Base-by-base conservation (phyloP, 2,329 filamentous ascomycete genomes). In the Coleophoma crateriformis region DNA sequence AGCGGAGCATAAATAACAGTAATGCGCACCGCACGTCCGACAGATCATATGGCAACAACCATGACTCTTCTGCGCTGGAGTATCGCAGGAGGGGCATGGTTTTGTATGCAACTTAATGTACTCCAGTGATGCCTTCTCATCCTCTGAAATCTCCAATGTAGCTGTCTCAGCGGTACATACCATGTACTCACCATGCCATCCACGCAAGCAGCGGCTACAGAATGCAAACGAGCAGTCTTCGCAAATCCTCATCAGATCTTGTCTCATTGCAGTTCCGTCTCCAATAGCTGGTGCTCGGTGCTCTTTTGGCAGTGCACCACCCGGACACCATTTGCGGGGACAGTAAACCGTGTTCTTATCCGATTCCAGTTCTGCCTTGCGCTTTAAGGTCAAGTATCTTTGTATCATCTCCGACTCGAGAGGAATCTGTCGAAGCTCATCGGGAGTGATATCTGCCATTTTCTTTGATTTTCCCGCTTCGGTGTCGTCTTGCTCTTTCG, bases 1-100 rank as follows among this genome's bases (percentile, higher is more conserved):
- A n/a, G 84, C 78, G 0, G 87, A 86, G 64, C 94, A 97, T 1
- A 97, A 78, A 59, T 97, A 97, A 71, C 94, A 99, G 66, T 96
- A 97, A 67, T 97, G 92, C 2, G 89, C 87, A 46, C 85, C 77
- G 72, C 94, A 99, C 55, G 88, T 84, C 66, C 86, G 89, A 69
- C 92, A 96, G 45, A 85, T 88, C 90, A 97, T 97, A 68, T 96
- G 91, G 68, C 96, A 96, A 75, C 94, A 99, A 35, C 94, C 94
- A 63, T 88, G 84, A 1, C 87, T 89, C 74, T 99, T 99, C 66
- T 96, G 89, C 17, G 85, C 86, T 0, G 89, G 89, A 1, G 87
- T 85, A 27, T 77, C 82, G 69, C 94, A 99, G 4, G 90, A 92
- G 11, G 94, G 91, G 64, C 94, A 99, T 1, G 87, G 84, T 12